Percentiles rank a stretch among this genome's conserved stretches.
phyloP scores from a whole-genome alignment of 345 rosid genomes.

The Adansonia digitata region DNA sequence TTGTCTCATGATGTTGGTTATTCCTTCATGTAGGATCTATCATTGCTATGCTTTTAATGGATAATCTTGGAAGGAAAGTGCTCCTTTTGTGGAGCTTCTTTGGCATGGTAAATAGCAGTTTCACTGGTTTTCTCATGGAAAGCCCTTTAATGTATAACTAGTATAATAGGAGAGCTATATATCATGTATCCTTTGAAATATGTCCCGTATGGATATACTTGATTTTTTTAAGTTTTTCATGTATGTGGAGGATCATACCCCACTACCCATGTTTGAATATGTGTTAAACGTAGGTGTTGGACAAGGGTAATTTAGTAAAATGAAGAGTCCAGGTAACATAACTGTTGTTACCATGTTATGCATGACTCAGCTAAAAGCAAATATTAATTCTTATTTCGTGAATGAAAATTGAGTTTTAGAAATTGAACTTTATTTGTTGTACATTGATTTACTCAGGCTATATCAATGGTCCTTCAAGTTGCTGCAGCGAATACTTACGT shows the following conservation, averaged over 20 bases:
- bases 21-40: slow-evolving; percentile 56
- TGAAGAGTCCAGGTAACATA: not conserved
- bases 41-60: slow-evolving; percentile 90
- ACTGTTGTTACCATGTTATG: not conserved
- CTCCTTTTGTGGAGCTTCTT: slow-evolving; percentile 81
- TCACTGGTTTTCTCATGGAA: slow-evolving; percentile 1
- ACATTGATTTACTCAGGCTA: slow-evolving; percentile 44
- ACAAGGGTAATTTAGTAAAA: no score
- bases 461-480: slow-evolving; percentile 79
- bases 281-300: no score
- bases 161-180: not conserved
- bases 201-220: not conserved
- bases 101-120: slow-evolving; percentile 58
- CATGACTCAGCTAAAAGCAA: not conserved
- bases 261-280: not conserved
- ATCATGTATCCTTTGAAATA: not conserved
- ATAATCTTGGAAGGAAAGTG: slow-evolving; percentile 76
- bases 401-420: not conserved
- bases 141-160: not conserved
- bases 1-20: not conserved
- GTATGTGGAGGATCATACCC: no score
- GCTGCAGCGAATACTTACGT: slow-evolving; percentile 51
- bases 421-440: not conserved
- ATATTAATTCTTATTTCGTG: not conserved
- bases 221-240: no score